Evolutionary conservation across 2,329 filamentous ascomycete genomes (phyloP).

Genomic region (Diatrype stigma): DNA sequence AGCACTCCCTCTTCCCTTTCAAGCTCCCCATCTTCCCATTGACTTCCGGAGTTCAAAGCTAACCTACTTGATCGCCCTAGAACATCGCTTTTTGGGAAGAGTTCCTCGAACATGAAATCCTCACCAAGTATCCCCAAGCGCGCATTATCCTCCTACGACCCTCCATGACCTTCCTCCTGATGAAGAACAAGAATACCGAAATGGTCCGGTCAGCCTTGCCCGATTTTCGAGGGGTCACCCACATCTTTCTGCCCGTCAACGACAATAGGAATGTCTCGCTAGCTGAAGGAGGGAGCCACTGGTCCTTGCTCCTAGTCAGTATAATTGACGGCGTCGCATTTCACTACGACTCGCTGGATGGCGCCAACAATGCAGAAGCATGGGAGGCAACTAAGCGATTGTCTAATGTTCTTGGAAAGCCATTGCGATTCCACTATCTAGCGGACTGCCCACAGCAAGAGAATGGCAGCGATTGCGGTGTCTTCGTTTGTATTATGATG

Average conservation of each 20-base stretch:
- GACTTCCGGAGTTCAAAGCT: conserved; percentile 8
- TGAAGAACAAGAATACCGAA: conserved; percentile 62
- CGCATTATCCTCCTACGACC: conserved; percentile 88
- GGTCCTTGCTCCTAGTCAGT: conserved; percentile 88
- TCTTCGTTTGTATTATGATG: conserved; percentile 96
- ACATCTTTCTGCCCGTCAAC: conserved; percentile 95
- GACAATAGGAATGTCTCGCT: conserved; percentile 72
- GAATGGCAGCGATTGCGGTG: conserved; percentile 89
- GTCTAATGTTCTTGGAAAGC: conserved; percentile 59
- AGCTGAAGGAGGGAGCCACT: conserved; percentile 90
- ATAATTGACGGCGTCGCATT: conserved; percentile 88
- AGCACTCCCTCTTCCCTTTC: conserved; percentile 24
- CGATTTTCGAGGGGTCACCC: conserved; percentile 74
- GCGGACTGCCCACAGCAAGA: conserved; percentile 85
- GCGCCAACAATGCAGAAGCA: conserved; percentile 72
- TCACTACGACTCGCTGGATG: conserved; percentile 87
- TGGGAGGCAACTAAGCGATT: conserved; percentile 66
- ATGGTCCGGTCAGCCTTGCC: conserved; percentile 67
- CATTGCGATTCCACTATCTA: conserved; percentile 73
- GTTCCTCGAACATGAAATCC: conserved; percentile 85
- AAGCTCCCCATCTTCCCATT: not conserved
- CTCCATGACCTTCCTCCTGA: conserved; percentile 87
- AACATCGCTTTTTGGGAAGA: conserved; percentile 99
- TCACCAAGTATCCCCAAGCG: conserved; percentile 73
- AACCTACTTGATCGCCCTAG: conserved; percentile 39